Base-by-base conservation (phyloP, 192 early-diverging fungal genomes). In the Lobosporangium transversale region DNA sequence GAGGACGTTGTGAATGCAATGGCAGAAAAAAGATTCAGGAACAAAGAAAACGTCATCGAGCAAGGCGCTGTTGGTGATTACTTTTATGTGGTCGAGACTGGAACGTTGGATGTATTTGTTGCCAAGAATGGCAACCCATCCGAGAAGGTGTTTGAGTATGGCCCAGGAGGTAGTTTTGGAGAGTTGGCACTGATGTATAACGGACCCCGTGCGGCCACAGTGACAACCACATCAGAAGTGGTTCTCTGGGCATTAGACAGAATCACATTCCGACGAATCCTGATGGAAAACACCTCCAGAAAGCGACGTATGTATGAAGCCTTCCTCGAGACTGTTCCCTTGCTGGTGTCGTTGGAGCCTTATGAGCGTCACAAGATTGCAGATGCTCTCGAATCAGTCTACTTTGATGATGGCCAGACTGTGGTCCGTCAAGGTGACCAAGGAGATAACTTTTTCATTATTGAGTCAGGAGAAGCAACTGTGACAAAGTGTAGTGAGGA, bases 161-260 rank as follows among this genome's bases (percentile, higher is more conserved):
- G 81, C 10, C 85, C 92, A 24, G 90, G 93, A 45, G 96, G 94
- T 31, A 92, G 90, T 73, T 99, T 99, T 93, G 97, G 97, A 62
- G 96, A 99, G 84, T 85, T 99, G 50, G 97, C 97, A 32, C 86
- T 99, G 18, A 99, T 99, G 97, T 99, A 99, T 82, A 98, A 98
- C 78, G 96, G 95, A 10, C 97, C 97, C 21, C 89, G 97, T 33
- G 97, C 97, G 1, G 97, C 97, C n/a, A 97, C 96, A 0, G 92
- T 99, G 32, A 83, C 85, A 1, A 92, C 95, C 3, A 97, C 95
- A 0, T 87, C 89, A 18, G 88, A 93, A 32, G 79, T 89, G 27
- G 90, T 94, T n/a, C 82, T 99, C 50, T 99, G 97, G 97, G 97
- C 97, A 1, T 78, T 99, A 40, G 97, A 99, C 78, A 90, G 97